Percentiles rank a stretch among this genome's conserved stretches.
These are phyloP conservation scores for Stentor roeselii DNA, from an alignment of 73 alveolate species.

Conservation along the genomic window DNA sequence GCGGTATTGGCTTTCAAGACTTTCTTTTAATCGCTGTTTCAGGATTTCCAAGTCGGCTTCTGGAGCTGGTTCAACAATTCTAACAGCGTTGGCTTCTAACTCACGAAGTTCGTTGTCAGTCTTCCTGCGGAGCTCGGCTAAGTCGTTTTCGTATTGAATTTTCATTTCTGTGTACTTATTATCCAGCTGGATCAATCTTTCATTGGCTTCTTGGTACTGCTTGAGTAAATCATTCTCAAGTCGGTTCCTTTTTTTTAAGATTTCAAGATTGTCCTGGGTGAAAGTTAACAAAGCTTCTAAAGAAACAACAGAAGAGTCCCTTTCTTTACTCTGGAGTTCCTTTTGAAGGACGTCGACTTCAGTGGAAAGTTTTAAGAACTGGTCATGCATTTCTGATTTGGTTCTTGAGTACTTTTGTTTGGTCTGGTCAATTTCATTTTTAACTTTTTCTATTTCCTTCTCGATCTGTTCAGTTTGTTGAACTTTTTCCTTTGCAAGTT, in stretches of 20 bases:
- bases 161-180: constrained; percentile 23
- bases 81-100: constrained; percentile 2
- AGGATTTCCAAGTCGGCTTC: constrained; percentile 1
- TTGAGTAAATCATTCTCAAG: background rate
- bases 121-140: constrained; percentile 8
- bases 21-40: constrained; percentile 13
- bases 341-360: constrained; percentile 23
- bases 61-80: constrained; percentile 16
- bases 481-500: constrained; percentile 16
- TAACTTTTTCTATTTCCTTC: constrained; percentile 20
- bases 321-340: constrained; percentile 26
- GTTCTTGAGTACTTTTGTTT: constrained; percentile 20
- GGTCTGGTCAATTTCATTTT: constrained; percentile 18
- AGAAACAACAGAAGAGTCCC: constrained; percentile 21
- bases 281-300: constrained; percentile 21
- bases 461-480: constrained; percentile 1
- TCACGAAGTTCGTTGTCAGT: constrained; percentile 19
- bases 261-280: constrained; percentile 21
- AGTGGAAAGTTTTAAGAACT: constrained; percentile 19
- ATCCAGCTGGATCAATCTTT: background rate
- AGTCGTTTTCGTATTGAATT: constrained; percentile 13
- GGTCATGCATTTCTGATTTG: constrained; percentile 30
- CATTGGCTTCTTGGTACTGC: constrained; percentile 25
- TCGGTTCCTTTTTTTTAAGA: constrained; percentile 11
- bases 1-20: background rate